Base-by-base conservation (phyloP, 768 basidiomycete genomes). In the Phlebiopsis gigantea region DNA sequence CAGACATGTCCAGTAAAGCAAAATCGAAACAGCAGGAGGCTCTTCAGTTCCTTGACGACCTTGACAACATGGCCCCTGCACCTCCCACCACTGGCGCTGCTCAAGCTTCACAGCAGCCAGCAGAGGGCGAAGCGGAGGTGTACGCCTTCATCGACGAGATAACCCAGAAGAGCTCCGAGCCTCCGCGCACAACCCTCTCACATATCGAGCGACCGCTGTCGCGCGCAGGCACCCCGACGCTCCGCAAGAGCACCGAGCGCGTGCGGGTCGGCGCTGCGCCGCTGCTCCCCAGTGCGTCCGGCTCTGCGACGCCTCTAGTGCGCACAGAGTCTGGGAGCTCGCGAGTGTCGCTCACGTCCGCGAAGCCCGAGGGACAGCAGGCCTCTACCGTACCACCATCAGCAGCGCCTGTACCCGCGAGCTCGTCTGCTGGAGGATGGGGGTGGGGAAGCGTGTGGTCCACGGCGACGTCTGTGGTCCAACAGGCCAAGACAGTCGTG, bases 81-180 rank as follows among this genome's bases (percentile, higher is more conserved):
- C 57, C 70, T 15, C 63, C 57, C 12, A 47, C 62, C 24, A 41
- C 66, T 5, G 46, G 60, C 5, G 58, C 56, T 42, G 65, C 67
- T 46, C 57, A 69, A 44, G 63, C 65, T 54, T 56, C 62, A 42
- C 57, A 71, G 8, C 57, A 60, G 10, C 56, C 61, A 8, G 44
- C 63, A 39, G 81, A 81, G 60, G 85, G 83, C 29, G 88, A 94
- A 62, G 81, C 82, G 56, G 90, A 92, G 60, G 93, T 90, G 24
- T 82, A 95, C 25, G 93, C 93, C 15, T 96, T 95, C 76, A 82
- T 97, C 42, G 91, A 97, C 69, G 92, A 97, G 72, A 92, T 96
- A 61, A 93, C 90, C 0, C 90, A 91, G 81, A 95, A 93, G 73
- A 88, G 86, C 70, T 79, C 87, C 5, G 90, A 89, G 61, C 87